A percentile compares a stretch with the other conserved stretches of the same genome.
phyloP scores from a whole-genome alignment of 2,329 filamentous ascomycete genomes.

The Beauveria varroae region DNA sequence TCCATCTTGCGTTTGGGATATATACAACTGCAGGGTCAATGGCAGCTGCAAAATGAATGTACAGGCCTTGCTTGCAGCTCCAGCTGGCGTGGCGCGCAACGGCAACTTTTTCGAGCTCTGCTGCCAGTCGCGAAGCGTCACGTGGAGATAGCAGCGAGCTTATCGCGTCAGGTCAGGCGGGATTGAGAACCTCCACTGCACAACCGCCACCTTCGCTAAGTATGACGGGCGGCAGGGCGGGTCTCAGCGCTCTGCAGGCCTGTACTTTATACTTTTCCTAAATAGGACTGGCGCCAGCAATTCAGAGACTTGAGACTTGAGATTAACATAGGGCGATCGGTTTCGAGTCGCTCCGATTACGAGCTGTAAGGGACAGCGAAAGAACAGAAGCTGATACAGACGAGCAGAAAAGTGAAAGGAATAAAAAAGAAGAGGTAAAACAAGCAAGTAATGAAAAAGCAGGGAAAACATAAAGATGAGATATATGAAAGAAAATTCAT shows the following conservation, averaged over 20 bases:
- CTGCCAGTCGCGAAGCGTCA: background rate
- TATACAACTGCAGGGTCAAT: constrained; percentile 15
- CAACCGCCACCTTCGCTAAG: background rate
- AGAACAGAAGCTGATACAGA: no score
- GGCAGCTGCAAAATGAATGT: constrained; percentile 16
- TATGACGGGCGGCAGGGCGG: background rate
- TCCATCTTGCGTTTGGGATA: constrained; percentile 55
- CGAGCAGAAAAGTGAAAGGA: background rate
- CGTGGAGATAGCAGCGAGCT: constrained; percentile 7
- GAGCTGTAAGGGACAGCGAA: background rate
- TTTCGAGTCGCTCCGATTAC: background rate
- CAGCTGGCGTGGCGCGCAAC: background rate
- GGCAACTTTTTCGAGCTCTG: constrained; percentile 17
- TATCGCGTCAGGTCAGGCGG: background rate
- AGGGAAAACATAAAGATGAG: no score
- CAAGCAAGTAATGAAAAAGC: no score
- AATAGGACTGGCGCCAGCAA: background rate
- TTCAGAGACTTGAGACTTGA: background rate
- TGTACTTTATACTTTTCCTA: background rate
- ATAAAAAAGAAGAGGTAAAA: background rate
- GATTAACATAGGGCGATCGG: background rate
- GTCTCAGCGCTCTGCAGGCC: background rate
- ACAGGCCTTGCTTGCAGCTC: background rate
- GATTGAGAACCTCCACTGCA: background rate
- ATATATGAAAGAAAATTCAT: no score